Evolutionary conservation across 108 stramenopile genomes (phyloP).

Genomic region (Skeletonema menzelii): DNA sequence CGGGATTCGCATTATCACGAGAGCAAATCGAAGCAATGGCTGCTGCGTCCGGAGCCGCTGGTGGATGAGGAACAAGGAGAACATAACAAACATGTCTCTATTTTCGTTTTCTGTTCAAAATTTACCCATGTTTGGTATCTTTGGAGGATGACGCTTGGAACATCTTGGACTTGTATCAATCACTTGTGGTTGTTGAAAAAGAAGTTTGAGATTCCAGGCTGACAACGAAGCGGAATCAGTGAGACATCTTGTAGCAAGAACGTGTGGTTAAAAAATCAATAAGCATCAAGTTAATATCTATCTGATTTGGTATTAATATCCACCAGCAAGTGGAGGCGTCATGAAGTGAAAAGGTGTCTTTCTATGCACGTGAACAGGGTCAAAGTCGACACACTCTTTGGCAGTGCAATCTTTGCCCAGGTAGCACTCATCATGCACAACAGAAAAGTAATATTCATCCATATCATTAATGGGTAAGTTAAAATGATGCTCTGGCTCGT

Average conservation of each 20-base stretch:
- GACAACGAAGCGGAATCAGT: neutral
- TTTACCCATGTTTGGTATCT: neutral
- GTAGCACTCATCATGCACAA: neutral
- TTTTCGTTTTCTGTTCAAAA: neutral
- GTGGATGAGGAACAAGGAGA: slow-evolving; percentile 43
- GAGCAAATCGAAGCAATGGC: slow-evolving; percentile 54
- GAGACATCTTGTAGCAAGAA: neutral
- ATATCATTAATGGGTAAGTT: neutral
- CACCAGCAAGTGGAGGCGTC: slow-evolving; percentile 1
- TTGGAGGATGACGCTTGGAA: slow-evolving; percentile 14
- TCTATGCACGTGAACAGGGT: neutral
- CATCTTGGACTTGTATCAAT: neutral
- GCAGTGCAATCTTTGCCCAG: neutral
- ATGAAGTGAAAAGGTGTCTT: neutral
- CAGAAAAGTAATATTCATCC: neutral
- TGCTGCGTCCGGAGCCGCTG: slow-evolving; percentile 40
- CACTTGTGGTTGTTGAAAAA: neutral
- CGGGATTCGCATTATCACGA: slow-evolving; percentile 27
- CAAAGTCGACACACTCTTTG: neutral
- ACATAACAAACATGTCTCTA: neutral
- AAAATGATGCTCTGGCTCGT: neutral
- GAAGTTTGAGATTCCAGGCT: neutral
- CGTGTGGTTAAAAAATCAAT: neutral
- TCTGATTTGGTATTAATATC: neutral
- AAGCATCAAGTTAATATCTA: neutral